Percentiles rank a stretch among this genome's conserved stretches.
phyloP scores from a whole-genome alignment of 1,284 basidiomycete species.

The Laetiporus sulphureus region DNA sequence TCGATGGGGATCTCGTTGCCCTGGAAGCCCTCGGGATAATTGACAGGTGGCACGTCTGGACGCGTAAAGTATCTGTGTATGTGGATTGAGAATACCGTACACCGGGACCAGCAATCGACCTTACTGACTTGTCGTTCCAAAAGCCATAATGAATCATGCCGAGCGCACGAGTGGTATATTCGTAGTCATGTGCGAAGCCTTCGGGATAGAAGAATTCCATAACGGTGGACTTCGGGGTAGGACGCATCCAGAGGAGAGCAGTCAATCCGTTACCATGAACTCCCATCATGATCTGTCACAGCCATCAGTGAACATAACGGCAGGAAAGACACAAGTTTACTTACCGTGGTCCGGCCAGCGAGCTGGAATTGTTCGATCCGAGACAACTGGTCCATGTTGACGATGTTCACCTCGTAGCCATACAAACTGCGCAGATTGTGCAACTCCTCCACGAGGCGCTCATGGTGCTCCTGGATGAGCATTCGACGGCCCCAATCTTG shows the following conservation, averaged over 20 bases:
- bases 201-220: slow-evolving; percentile 87
- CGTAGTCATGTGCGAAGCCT: slow-evolving; percentile 85
- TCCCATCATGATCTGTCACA: slow-evolving; percentile 72
- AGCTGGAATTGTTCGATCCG: slow-evolving; percentile 73
- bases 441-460: slow-evolving; percentile 55
- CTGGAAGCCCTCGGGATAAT: slow-evolving; percentile 52
- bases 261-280: slow-evolving; percentile 86
- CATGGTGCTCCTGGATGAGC: slow-evolving; percentile 59
- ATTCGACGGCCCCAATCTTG: slow-evolving; percentile 82
- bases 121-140: slow-evolving; percentile 54
- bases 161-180: slow-evolving; percentile 72
- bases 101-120: background rate
- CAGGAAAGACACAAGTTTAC: slow-evolving; percentile 18
- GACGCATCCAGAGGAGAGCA: slow-evolving; percentile 81
- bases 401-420: slow-evolving; percentile 82
- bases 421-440: slow-evolving; percentile 60
- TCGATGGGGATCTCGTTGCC: slow-evolving; percentile 52
- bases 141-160: slow-evolving; percentile 85
- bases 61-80: slow-evolving; percentile 35
- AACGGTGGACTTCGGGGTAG: slow-evolving; percentile 65
- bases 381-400: slow-evolving; percentile 74
- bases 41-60: slow-evolving; percentile 39
- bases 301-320: background rate
- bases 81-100: background rate
- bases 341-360: slow-evolving; percentile 74